Conservation (phyloP, 208 protist species). For the Angomonas deanei region DNA sequence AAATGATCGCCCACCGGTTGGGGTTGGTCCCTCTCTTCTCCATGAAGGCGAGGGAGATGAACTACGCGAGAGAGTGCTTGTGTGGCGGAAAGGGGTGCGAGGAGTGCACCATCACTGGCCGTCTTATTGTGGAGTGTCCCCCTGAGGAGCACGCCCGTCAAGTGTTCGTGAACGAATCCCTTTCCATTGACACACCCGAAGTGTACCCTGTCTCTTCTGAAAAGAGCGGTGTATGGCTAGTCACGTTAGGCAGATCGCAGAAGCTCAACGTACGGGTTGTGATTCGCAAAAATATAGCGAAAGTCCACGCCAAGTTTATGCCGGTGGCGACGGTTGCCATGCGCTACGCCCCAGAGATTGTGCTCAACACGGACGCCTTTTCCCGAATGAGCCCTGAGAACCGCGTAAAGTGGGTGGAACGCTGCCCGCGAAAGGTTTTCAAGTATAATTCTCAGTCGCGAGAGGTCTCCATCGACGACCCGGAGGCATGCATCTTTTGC, state of each 20-base stretch:
- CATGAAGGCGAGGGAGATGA: constrained; percentile 76
- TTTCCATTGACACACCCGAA: constrained; percentile 72
- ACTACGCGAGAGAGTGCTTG: constrained; percentile 78
- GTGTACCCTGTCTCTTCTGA: constrained; percentile 80
- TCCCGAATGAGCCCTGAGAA: constrained; percentile 56
- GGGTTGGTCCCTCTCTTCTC: constrained; percentile 96
- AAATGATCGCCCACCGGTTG: constrained; percentile 98
- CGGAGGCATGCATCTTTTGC: constrained; percentile 90
- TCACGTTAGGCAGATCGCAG: constrained; percentile 84
- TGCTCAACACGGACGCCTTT: constrained; percentile 86
- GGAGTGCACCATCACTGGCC: constrained; percentile 84
- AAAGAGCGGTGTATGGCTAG: constrained; percentile 82
- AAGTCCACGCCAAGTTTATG: constrained; percentile 98
- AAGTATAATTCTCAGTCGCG: constrained; percentile 51
- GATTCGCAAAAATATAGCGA: constrained; percentile 95
- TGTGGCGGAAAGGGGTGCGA: constrained; percentile 76
- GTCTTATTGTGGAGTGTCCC: constrained; percentile 76
- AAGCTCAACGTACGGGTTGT: constrained; percentile 69
- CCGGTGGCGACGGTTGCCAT: constrained; percentile 91
- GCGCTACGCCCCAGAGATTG: constrained; percentile 90
- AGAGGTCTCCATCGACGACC: constrained; percentile 65
- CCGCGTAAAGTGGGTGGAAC: constrained; percentile 76
- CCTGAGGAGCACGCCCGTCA: constrained; percentile 64
- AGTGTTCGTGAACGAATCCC: constrained; percentile 72
- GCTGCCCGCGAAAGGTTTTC: constrained; percentile 90